Evolutionary conservation across 345 rosid species (phyloP), one percentile per base, ranked within the genome.

Genomic region (Passiflora organensis): DNA sequence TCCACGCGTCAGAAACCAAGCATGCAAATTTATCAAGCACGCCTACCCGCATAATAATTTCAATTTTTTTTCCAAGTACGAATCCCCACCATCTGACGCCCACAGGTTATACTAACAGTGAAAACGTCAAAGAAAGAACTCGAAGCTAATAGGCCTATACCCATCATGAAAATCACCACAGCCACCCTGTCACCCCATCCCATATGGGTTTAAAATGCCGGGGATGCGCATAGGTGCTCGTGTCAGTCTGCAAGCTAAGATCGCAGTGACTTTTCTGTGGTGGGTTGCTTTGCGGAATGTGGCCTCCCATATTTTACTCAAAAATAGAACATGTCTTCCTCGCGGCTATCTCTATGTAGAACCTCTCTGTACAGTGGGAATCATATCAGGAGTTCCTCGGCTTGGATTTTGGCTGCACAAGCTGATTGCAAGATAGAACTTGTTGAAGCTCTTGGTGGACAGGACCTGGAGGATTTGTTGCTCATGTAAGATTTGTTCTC

Each of bases 301-400:
- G n/a, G n/a, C n/a, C n/a, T n/a, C 34, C 34, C 34, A 28, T 28
- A 28, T 28, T 28, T 28, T 28, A 2, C 8, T 28, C 8, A 28
- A n/a, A n/a, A n/a, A n/a, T n/a, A n/a, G n/a, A n/a, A n/a, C n/a
- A n/a, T n/a, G n/a, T n/a, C n/a, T n/a, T n/a, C n/a, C n/a, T n/a
- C n/a, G n/a, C n/a, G n/a, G n/a, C n/a, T n/a, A n/a, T n/a, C n/a
- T n/a, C n/a, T n/a, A n/a, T n/a, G n/a, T n/a, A n/a, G n/a, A n/a
- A n/a, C n/a, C n/a, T n/a, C 84, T 79, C 60, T 78, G 83, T 66
- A 78, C 59, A 52, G 83, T 68, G 24, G 84, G 63, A 56, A 79
- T 53, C n/a, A n/a, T 48, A 79, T 43, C 58, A 87, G 55, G 21
- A 87, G 73, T 71, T 88, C 96, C 65, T 91, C 96, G 0, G 90